Percentiles rank a stretch among this genome's conserved stretches.
phyloP scores from a whole-genome alignment of 208 protist genomes.

The Trichomonas vaginalis region DNA sequence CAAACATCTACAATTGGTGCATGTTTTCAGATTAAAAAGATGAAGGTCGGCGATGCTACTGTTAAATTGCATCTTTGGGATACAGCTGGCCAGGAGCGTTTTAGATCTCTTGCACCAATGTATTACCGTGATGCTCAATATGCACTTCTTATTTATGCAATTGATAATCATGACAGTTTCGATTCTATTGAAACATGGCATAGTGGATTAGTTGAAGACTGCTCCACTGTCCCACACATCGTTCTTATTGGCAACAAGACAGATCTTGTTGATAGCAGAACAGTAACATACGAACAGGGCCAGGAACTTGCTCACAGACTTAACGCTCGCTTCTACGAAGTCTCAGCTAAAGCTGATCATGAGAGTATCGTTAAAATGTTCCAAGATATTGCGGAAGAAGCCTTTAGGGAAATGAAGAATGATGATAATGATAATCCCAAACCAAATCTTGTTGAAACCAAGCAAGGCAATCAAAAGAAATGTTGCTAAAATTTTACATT shows the following conservation, averaged over 20 bases:
- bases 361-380: background rate
- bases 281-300: background rate
- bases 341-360: background rate
- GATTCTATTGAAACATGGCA: background rate
- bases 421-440: background rate
- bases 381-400: background rate
- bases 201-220: background rate
- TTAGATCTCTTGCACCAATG: background rate
- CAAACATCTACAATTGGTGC: background rate
- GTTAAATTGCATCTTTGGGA: background rate
- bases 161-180: background rate
- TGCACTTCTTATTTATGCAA: background rate
- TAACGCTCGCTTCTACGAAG: background rate
- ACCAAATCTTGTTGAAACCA: too few relatives aligned
- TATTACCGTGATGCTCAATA: background rate
- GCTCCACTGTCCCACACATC: background rate
- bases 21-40: background rate
- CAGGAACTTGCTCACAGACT: background rate
- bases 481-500: background rate
- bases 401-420: background rate
- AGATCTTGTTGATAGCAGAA: background rate
- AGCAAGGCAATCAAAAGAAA: background rate
- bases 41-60: background rate
- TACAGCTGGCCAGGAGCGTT: background rate
- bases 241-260: background rate